Evolutionary conservation across 2,329 filamentous ascomycete species (phyloP).

Genomic region (Ophiognomonia clavigignenti-juglandacearum): DNA sequence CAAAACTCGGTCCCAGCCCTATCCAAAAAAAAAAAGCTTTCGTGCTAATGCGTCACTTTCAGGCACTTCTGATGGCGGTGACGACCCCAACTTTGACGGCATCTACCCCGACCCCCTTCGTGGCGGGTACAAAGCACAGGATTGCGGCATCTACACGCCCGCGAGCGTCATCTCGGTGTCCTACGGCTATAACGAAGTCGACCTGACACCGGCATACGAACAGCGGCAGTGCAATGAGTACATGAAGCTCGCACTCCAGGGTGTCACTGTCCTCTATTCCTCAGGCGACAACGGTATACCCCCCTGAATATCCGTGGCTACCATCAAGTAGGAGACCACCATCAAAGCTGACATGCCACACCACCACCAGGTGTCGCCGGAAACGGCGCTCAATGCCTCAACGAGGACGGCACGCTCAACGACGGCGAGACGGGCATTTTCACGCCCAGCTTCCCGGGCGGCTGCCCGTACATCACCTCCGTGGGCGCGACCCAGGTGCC

Average conservation of each 20-base stretch:
- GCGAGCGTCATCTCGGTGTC: slow-evolving; percentile 43
- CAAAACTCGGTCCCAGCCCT: no score
- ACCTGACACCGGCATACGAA: slow-evolving; percentile 40
- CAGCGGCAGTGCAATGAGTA: slow-evolving; percentile 31
- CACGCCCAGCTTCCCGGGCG: slow-evolving; percentile 35
- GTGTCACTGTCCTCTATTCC: slow-evolving; percentile 30
- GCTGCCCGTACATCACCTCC: slow-evolving; percentile 41
- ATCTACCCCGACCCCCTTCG: slow-evolving; percentile 35
- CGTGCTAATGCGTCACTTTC: neutral
- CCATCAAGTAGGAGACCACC: no score
- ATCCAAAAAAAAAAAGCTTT: no score
- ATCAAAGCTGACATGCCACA: no score
- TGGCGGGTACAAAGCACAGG: slow-evolving; percentile 38
- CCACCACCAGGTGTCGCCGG: slow-evolving; percentile 25
- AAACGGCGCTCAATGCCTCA: slow-evolving; percentile 27
- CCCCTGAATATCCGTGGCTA: no score
- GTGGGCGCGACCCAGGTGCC: slow-evolving; percentile 28
- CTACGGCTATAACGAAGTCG: slow-evolving; percentile 41
- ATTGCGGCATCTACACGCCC: slow-evolving; percentile 27
- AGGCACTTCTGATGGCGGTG: slow-evolving; percentile 30
- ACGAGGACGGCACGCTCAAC: slow-evolving; percentile 18
- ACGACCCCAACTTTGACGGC: slow-evolving; percentile 31
- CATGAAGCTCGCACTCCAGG: slow-evolving; percentile 34
- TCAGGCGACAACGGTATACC: slow-evolving; percentile 27
- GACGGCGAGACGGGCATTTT: slow-evolving; percentile 28